These are phyloP conservation scores for Penicillium brasilianum DNA, from an alignment of 2,329 filamentous ascomycete species.

Conservation along the genomic window DNA sequence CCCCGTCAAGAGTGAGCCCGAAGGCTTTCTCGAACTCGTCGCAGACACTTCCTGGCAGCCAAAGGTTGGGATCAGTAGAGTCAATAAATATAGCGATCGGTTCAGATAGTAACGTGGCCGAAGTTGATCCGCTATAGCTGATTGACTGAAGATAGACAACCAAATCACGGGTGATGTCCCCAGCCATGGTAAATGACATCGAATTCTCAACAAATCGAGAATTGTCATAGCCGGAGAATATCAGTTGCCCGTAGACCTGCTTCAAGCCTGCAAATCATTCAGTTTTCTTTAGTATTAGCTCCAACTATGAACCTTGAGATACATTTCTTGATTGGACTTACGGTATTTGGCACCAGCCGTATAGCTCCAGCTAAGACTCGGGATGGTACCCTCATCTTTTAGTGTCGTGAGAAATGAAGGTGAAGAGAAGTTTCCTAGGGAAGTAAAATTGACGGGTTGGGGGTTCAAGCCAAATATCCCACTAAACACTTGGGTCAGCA, in stretches of 20 bases:
- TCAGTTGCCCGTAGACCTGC: conserved; percentile 62
- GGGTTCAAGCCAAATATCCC: conserved; percentile 38
- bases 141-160: conserved; percentile 60
- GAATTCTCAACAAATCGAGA: conserved; percentile 67
- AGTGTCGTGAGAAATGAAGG: conserved; percentile 59
- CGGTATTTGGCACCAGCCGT: conserved; percentile 77
- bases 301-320: no score
- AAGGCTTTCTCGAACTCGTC: conserved; percentile 67
- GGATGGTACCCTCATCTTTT: conserved; percentile 64
- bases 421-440: conserved; percentile 49
- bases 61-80: conserved; percentile 55
- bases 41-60: conserved; percentile 61
- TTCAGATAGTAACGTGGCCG: conserved; percentile 26
- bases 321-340: no score
- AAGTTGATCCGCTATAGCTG: conserved; percentile 24
- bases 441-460: conserved; percentile 51
- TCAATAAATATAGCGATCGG: conserved; percentile 54
- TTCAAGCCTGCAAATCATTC: conserved; percentile 45
- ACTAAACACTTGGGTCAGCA: conserved; percentile 38
- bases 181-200: conserved; percentile 61
- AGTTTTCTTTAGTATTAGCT: no score
- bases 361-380: conserved; percentile 75
- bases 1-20: conserved; percentile 68
- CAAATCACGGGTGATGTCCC: conserved; percentile 63
- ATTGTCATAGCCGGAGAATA: conserved; percentile 72